These are phyloP conservation scores for Colletotrichum neosansevieriae DNA, from an alignment of 2,329 filamentous ascomycete genomes.

Conservation along the genomic window DNA sequence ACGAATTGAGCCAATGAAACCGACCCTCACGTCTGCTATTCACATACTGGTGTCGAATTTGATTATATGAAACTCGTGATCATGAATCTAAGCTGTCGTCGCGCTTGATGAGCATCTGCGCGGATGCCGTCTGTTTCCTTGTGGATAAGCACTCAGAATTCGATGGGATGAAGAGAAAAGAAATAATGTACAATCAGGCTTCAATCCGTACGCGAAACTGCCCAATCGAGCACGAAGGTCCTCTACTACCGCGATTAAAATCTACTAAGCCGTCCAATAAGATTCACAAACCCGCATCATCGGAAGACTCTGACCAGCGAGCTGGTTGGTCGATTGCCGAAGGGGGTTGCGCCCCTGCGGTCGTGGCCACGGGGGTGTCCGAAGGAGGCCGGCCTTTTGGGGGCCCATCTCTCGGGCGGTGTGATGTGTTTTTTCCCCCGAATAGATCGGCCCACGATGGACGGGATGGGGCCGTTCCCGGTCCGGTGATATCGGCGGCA, in stretches of 20 bases:
- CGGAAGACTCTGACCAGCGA: no score
- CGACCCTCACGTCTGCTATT: neutral
- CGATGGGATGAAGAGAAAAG: no score
- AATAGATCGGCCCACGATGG: slow-evolving; percentile 19
- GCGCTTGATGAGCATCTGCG: neutral
- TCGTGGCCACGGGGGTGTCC: no score
- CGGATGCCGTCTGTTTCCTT: neutral
- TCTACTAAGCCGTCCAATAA: neutral
- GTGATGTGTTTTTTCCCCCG: no score
- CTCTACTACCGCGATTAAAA: neutral
- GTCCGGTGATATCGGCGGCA: neutral
- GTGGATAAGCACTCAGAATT: no score
- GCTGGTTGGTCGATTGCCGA: slow-evolving; percentile 33
- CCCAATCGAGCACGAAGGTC: slow-evolving; percentile 9
- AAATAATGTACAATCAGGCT: slow-evolving; percentile 3
- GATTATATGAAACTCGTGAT: neutral
- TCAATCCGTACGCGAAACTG: slow-evolving; percentile 7
- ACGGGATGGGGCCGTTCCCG: neutral
- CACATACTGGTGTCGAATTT: neutral
- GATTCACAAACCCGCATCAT: neutral
- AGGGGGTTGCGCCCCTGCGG: slow-evolving; percentile 1
- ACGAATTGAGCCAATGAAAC: slow-evolving; percentile 15
- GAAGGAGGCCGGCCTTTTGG: neutral
- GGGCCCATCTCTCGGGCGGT: no score
- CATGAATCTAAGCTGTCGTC: no score